Base-by-base conservation (phyloP, 768 basidiomycete genomes). In the Termitomyces eurrhizus region DNA sequence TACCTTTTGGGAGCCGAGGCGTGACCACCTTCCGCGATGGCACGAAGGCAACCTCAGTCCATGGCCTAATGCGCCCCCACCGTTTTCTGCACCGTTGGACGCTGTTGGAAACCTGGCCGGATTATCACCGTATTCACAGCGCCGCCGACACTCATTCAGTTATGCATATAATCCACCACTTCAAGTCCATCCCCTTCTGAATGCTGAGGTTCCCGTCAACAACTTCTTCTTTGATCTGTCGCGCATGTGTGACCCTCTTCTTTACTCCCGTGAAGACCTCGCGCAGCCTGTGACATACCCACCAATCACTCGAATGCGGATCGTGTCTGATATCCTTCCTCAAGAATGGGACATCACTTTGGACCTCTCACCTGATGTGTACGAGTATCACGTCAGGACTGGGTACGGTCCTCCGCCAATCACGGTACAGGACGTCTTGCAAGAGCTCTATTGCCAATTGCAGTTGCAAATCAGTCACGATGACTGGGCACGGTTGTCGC, bases 311-410 rank as follows among this genome's bases (percentile, higher is more conserved):
- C 77, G 73, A 39, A 78, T 89, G 65, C 77, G 80, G n/a, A 83
- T 90, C 66, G 66, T 78, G 0, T 84, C 81, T 66, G 84, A 89
- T 54, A 63, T 67, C 16, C 75, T 87, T 52, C 83, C 84, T 0
- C 66, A 8, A 11, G 49, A 79, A n/a, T 89, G 87, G 87, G 82
- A 85, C 14, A 77, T 89, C 56, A 77, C 81, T 12, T 75, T 89
- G 56, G 78, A 82, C 59, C 69, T 89, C 53, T 73, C 78, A 49
- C 77, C 75, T 64, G 72, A 74, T 12, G 62, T 72, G 7, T 52
- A 60, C 46, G 66, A 48, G 57, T 62, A 48, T 55, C 60, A n/a
- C 64, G 35, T 32, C 67, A 61, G 62, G 60, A 63, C 51, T 60
- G 61, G 72, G 50, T 68, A 64, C 59, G 69, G 52, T 55, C 58